Conservation (phyloP, 1,139 yeast genomes). For the Zygosaccharomyces sapae region DNA sequence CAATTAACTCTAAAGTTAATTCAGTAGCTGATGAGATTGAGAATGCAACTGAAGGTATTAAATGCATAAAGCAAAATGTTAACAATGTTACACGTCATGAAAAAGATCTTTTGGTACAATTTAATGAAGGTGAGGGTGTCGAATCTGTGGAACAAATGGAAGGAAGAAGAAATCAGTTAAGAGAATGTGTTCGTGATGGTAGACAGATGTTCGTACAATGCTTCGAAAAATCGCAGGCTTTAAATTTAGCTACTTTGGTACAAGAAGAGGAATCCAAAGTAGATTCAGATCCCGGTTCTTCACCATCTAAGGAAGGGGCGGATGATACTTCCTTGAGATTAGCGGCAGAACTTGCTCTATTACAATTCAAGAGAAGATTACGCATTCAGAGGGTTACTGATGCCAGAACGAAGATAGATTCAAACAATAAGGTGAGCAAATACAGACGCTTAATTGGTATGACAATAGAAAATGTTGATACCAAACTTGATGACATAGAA, state of each 20-base stretch:
- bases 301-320: slow-evolving; percentile 15
- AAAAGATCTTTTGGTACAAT: slow-evolving; percentile 12
- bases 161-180: slow-evolving; percentile 9
- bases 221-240: slow-evolving; percentile 54
- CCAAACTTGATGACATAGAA: slow-evolving; percentile 57
- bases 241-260: slow-evolving; percentile 53
- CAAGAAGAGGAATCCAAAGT: slow-evolving; percentile 49
- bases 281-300: slow-evolving; percentile 24
- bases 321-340: slow-evolving; percentile 23
- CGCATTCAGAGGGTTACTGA: slow-evolving; percentile 42
- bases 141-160: slow-evolving; percentile 12
- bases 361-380: slow-evolving; percentile 51
- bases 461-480: slow-evolving; percentile 74
- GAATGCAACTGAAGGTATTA: slow-evolving; percentile 10
- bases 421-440: slow-evolving; percentile 59
- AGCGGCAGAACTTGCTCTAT: slow-evolving; percentile 47
- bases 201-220: slow-evolving; percentile 17
- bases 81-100: slow-evolving; percentile 6
- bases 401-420: slow-evolving; percentile 37
- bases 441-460: slow-evolving; percentile 78
- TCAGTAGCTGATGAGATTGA: slow-evolving; percentile 14
- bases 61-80: slow-evolving; percentile 9
- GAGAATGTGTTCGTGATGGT: slow-evolving; percentile 9
- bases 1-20: slow-evolving; percentile 14
- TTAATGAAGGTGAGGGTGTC: slow-evolving; percentile 8